These are phyloP conservation scores for Penicillium palitans DNA, from an alignment of 2,329 filamentous ascomycete species.

Conservation along the genomic window DNA sequence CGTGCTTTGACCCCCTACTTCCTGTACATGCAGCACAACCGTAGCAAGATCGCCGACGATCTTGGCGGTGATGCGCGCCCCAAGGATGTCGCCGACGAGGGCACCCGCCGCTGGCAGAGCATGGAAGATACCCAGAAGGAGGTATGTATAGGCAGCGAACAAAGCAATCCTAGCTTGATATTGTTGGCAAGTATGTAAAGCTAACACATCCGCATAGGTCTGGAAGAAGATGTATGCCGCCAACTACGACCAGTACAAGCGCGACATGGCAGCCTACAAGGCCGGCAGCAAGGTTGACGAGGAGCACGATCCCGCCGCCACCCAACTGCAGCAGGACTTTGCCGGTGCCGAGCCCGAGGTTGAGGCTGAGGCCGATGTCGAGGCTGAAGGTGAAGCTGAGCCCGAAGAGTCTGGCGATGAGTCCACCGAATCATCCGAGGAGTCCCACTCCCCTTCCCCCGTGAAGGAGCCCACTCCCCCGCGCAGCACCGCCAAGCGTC, in stretches of 20 bases:
- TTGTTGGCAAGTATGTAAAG: background rate
- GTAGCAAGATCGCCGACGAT: slow-evolving; percentile 76
- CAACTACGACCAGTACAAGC: slow-evolving; percentile 58
- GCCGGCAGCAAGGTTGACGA: slow-evolving; percentile 49
- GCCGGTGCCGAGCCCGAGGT: slow-evolving; percentile 38
- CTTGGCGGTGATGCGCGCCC: slow-evolving; percentile 74
- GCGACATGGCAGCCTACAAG: slow-evolving; percentile 58
- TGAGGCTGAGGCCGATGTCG: slow-evolving; percentile 15
- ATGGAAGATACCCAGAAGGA: slow-evolving; percentile 74
- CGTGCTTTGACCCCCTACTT: slow-evolving; percentile 92
- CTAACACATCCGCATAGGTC: slow-evolving; percentile 37
- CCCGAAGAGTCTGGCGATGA: slow-evolving; percentile 23
- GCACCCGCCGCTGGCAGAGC: slow-evolving; percentile 78
- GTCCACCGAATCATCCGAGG: slow-evolving; percentile 33
- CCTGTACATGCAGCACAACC: slow-evolving; percentile 86
- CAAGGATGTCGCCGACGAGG: slow-evolving; percentile 84
- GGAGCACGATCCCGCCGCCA: slow-evolving; percentile 43
- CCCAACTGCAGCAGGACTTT: slow-evolving; percentile 45
- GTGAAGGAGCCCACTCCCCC: slow-evolving; percentile 47
- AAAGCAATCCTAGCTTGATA: background rate
- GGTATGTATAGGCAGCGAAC: slow-evolving; percentile 43
- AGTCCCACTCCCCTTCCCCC: slow-evolving; percentile 38
- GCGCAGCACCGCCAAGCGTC: slow-evolving; percentile 44
- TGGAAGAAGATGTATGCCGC: slow-evolving; percentile 60
- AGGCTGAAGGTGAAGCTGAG: slow-evolving; percentile 18